A percentile compares a stretch with the other conserved stretches of the same genome.
Evolutionary conservation across 179 eudicot species (phyloP).

Genomic region (Beta corolliflora): DNA sequence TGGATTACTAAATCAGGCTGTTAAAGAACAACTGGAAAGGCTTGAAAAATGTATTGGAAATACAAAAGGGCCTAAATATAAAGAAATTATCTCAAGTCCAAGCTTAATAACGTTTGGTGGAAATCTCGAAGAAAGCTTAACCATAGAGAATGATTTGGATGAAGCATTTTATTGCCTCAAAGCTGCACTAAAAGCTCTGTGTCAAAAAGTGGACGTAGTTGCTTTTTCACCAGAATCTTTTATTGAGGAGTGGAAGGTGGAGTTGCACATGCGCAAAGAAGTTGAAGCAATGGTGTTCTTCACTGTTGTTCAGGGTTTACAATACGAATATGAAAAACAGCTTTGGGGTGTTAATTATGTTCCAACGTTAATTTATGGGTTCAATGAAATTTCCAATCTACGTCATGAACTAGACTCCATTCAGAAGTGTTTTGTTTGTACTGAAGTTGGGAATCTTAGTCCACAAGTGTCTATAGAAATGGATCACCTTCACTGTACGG

Average conservation of each 20-base stretch:
- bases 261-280: slow-evolving; percentile 39
- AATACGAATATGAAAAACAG: slow-evolving; percentile 48
- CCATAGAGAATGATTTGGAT: slow-evolving; percentile 13
- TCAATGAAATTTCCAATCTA: slow-evolving; percentile 51
- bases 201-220: slow-evolving; percentile 32
- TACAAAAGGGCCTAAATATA: not conserved
- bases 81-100: not conserved
- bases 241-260: slow-evolving; percentile 42
- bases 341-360: slow-evolving; percentile 39
- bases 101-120: not conserved
- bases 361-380: slow-evolving; percentile 40
- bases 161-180: slow-evolving; percentile 32
- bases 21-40: slow-evolving; percentile 40
- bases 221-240: slow-evolving; percentile 28
- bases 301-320: slow-evolving; percentile 38
- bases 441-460: slow-evolving; percentile 47
- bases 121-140: not conserved
- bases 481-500: slow-evolving; percentile 53
- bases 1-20: slow-evolving; percentile 25
- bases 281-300: slow-evolving; percentile 52
- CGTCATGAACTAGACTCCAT: slow-evolving; percentile 55
- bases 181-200: slow-evolving; percentile 34
- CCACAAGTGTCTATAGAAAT: slow-evolving; percentile 63
- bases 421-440: slow-evolving; percentile 48
- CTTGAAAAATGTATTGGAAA: slow-evolving; percentile 36